These are phyloP conservation scores for Eucalyptus regnans DNA, from an alignment of 345 rosid genomes.

Conservation along the genomic window DNA sequence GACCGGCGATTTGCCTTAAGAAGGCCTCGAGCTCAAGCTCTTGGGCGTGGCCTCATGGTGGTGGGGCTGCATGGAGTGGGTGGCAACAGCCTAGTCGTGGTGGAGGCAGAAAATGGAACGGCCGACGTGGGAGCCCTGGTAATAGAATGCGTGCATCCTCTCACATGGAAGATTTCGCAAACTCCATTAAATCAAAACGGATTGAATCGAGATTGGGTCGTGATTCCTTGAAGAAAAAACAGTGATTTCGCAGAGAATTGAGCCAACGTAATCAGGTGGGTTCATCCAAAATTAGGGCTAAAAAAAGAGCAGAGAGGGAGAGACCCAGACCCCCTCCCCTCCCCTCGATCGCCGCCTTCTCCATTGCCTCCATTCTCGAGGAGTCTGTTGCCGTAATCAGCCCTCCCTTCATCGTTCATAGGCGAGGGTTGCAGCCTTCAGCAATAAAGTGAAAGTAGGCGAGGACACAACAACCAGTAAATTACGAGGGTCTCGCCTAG, in stretches of 20 bases:
- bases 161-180: not conserved
- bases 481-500: not conserved
- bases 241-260: not conserved
- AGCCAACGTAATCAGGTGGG: not conserved
- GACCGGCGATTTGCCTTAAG: constrained; percentile 3
- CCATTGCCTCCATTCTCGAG: not conserved
- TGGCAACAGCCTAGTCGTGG: constrained; percentile 19
- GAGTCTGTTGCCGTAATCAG: rapidly evolving
- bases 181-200: not conserved
- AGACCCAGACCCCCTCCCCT: not conserved
- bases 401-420: not conserved
- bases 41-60: not conserved
- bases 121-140: constrained; percentile 18
- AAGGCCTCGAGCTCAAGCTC: constrained; percentile 11
- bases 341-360: not conserved
- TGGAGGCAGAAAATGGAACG: constrained; percentile 27
- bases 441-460: not conserved
- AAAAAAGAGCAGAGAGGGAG: no score
- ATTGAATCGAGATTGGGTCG: not conserved
- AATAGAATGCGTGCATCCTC: constrained; percentile 45
- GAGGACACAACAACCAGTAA: not conserved
- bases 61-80: not conserved
- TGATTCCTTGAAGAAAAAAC: not conserved
- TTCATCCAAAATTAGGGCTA: no score
- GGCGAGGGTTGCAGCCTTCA: not conserved